Percentiles rank a stretch among this genome's conserved stretches.
These are phyloP conservation scores for Larix kaempferi DNA, from an alignment of 75 land plant species.

Conservation along the genomic window DNA sequence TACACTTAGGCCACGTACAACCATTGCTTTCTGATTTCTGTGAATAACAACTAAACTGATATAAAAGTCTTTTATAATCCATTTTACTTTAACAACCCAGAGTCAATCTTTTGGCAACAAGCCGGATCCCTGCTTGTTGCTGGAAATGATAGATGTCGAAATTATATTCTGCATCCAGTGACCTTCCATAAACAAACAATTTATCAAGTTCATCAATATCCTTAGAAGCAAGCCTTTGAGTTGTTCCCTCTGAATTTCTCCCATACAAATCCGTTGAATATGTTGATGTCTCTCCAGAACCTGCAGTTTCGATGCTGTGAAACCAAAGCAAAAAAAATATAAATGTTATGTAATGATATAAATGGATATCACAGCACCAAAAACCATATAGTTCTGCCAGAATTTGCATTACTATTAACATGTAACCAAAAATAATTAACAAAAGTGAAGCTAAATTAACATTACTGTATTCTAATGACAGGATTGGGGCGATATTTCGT, in stretches of 20 bases:
- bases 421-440: too few species aligned
- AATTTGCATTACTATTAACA: not conserved
- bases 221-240: constrained; percentile 29
- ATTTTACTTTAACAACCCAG: not conserved
- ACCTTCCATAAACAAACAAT: constrained; percentile 32
- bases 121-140: constrained; percentile 52
- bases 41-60: too few species aligned
- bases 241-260: constrained; percentile 31
- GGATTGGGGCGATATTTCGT: constrained; percentile 29
- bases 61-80: too few species aligned
- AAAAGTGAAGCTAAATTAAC: not conserved
- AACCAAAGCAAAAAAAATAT: not conserved
- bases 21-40: too few species aligned
- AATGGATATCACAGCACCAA: not conserved
- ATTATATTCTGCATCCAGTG: constrained; percentile 41
- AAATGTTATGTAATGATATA: not conserved
- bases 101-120: constrained; percentile 48
- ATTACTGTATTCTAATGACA: constrained; percentile 53
- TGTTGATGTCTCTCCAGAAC: constrained; percentile 22
- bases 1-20: too few species aligned
- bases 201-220: constrained; percentile 41
- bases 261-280: constrained; percentile 40
- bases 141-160: constrained; percentile 57
- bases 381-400: not conserved
- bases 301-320: constrained; percentile 39